Percentiles rank a stretch among this genome's conserved stretches.
These are phyloP conservation scores for Colletotrichum cordylinicola DNA, from an alignment of 2,329 filamentous ascomycete genomes.

Conservation along the genomic window DNA sequence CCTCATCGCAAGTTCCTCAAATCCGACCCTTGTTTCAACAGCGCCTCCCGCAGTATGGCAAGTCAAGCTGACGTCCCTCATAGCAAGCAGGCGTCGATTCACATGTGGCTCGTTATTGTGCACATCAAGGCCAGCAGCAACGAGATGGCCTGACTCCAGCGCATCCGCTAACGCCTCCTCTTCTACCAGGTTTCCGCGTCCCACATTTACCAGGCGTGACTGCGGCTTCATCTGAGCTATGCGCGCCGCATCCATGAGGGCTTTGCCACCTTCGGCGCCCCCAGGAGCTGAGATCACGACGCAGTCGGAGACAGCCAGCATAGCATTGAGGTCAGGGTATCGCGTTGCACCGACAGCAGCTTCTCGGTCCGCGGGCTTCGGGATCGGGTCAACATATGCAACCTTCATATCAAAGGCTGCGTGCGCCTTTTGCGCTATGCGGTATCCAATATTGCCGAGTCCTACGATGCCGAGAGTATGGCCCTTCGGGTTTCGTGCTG, in stretches of 20 bases:
- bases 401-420: slow-evolving; percentile 63
- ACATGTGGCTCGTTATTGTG: slow-evolving; percentile 54
- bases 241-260: slow-evolving; percentile 42
- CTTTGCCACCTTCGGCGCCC: slow-evolving; percentile 42
- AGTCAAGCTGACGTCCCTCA: slow-evolving; percentile 47
- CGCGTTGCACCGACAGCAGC: slow-evolving; percentile 46
- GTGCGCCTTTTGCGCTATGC: slow-evolving; percentile 60
- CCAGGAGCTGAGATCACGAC: slow-evolving; percentile 56
- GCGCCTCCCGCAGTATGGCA: slow-evolving; percentile 62
- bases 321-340: slow-evolving; percentile 46
- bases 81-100: slow-evolving; percentile 37
- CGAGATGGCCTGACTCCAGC: slow-evolving; percentile 15
- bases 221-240: slow-evolving; percentile 56
- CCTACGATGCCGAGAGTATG: slow-evolving; percentile 64
- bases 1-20: slow-evolving; percentile 59
- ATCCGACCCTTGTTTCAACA: slow-evolving; percentile 57
- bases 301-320: slow-evolving; percentile 54
- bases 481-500: slow-evolving; percentile 61
- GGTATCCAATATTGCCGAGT: slow-evolving; percentile 59
- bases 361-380: slow-evolving; percentile 45
- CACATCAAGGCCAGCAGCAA: slow-evolving; percentile 21
- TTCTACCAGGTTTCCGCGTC: slow-evolving; percentile 34
- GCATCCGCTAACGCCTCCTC: slow-evolving; percentile 22
- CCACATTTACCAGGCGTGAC: slow-evolving; percentile 59
- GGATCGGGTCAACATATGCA: slow-evolving; percentile 54